Conservation (phyloP, 768 basidiomycete species). For the Pilatotrama ljubarskyi region DNA sequence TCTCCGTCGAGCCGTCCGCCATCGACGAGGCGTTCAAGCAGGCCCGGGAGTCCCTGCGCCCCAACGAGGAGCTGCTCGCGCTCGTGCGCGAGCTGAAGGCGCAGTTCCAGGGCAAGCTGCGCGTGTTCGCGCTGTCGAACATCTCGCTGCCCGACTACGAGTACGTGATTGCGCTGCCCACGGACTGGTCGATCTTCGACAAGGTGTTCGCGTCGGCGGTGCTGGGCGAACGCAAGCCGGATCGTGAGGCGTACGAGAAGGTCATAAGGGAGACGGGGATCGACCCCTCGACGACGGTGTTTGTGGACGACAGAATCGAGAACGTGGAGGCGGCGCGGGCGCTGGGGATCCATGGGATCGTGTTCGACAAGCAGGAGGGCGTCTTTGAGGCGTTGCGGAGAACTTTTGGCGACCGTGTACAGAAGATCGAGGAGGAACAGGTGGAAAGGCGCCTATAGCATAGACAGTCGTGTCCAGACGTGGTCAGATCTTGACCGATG, state of each 20-base stretch:
- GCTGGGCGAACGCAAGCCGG: slow-evolving; percentile 56
- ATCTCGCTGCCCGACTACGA: slow-evolving; percentile 52
- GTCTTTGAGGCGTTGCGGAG: slow-evolving; percentile 50
- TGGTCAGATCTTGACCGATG: not conserved
- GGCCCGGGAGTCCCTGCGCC: slow-evolving; percentile 48
- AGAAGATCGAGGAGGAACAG: slow-evolving; percentile 2
- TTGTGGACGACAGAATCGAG: slow-evolving; percentile 61
- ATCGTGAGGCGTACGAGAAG: slow-evolving; percentile 52
- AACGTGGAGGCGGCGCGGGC: slow-evolving; percentile 60
- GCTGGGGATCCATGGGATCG: slow-evolving; percentile 54
- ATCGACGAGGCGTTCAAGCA: slow-evolving; percentile 46
- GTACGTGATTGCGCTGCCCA: slow-evolving; percentile 41
- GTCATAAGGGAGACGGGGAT: slow-evolving; percentile 47
- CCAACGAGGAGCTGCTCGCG: slow-evolving; percentile 40
- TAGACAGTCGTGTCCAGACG: not conserved
- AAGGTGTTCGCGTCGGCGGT: slow-evolving; percentile 52
- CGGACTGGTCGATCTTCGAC: slow-evolving; percentile 55
- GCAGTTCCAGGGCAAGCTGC: slow-evolving; percentile 35
- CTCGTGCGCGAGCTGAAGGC: slow-evolving; percentile 47
- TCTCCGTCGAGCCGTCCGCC: slow-evolving; percentile 37
- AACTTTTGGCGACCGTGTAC: slow-evolving; percentile 44
- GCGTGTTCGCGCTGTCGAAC: slow-evolving; percentile 54
- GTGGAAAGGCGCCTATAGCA: not conserved
- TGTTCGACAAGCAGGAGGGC: slow-evolving; percentile 39
- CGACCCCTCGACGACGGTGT: slow-evolving; percentile 49